Evolutionary conservation across 2,329 filamentous ascomycete genomes (phyloP).

Genomic region (Aspergillus sp.): DNA sequence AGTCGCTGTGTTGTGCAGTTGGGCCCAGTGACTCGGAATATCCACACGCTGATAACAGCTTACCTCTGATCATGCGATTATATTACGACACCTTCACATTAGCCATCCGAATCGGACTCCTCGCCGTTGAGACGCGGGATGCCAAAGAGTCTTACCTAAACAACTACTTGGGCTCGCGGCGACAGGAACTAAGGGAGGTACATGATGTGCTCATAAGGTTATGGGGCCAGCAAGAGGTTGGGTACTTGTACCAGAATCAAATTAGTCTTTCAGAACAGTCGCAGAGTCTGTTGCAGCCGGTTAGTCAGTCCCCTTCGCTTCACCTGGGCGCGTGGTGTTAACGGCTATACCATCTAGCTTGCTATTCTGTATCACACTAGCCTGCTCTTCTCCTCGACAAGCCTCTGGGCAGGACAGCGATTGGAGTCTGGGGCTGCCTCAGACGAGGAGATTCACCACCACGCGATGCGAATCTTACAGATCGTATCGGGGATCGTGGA

Average conservation of each 20-base stretch:
- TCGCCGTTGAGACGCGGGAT: slow-evolving; percentile 44
- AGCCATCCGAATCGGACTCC: slow-evolving; percentile 48
- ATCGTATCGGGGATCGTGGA: slow-evolving; percentile 44
- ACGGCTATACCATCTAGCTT: slow-evolving; percentile 13
- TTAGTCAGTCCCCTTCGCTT: slow-evolving; percentile 26
- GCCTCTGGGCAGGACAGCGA: slow-evolving; percentile 55
- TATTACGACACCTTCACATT: slow-evolving; percentile 49
- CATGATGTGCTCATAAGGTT: slow-evolving; percentile 41
- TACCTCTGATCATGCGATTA: slow-evolving; percentile 47
- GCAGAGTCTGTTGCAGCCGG: slow-evolving; percentile 48
- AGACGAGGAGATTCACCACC: slow-evolving; percentile 48
- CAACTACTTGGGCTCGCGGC: slow-evolving; percentile 26
- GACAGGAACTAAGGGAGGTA: slow-evolving; percentile 39
- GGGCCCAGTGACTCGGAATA: slow-evolving; percentile 37
- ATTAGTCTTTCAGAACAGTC: slow-evolving; percentile 39
- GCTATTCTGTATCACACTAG: slow-evolving; percentile 52
- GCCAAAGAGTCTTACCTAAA: slow-evolving; percentile 33
- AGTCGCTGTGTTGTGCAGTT: slow-evolving; percentile 42
- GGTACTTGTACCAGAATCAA: slow-evolving; percentile 39
- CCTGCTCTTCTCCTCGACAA: slow-evolving; percentile 56
- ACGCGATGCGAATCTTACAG: slow-evolving; percentile 49
- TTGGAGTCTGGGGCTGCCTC: slow-evolving; percentile 41
- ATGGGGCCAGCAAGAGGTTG: slow-evolving; percentile 42
- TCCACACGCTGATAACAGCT: slow-evolving; percentile 40
- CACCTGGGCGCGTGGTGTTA: slow-evolving; percentile 11